Evolutionary conservation across 495 filamentous ascomycete species (phyloP), one percentile per base, ranked within the genome.

Genomic region (Cercophora newfieldiana): DNA sequence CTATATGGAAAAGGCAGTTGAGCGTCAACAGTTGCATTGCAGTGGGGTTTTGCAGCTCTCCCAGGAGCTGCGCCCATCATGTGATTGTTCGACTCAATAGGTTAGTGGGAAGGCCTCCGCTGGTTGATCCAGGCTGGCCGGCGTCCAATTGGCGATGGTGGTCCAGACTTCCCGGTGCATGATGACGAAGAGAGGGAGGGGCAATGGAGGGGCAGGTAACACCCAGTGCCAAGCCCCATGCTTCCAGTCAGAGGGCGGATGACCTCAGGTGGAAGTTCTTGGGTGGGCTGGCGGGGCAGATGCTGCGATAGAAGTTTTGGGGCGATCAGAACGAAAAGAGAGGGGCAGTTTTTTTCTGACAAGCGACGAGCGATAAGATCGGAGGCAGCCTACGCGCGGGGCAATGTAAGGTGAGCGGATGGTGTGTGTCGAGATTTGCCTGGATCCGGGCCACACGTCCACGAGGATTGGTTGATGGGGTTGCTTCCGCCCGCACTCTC

Each of bases 111-210:
- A 18, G 19, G 49, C 49, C 19, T 10, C 14, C 22, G 51, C 7
- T 55, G 22, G 10, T 24, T 26, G 55, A 58, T 58, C 26, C 24
- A 57, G 54, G 22, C 22, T 14, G n/a, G n/a, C n/a, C 29, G 26
- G 29, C 10, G n/a, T 58, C 55, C 55, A 58, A 58, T 58, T 58
- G 55, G 55, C 55, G 55, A 33, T 33, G 55, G n/a, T 33, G 29
- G 29, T 37, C 55, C 55, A 58, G 55, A 57, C 51, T 55, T 55
- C 19, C 7, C 8, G 2, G 54, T 26, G 55, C 55, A 58, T 19
- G 25, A 58, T 58, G 55, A 58, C 55, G 50, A 26, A 26, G 3
- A 16, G 50, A 24, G 8, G 10, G 22, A 25, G 14, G 54, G 28
- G 24, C 24, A 6, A 58, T 58, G 25, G 55, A 58, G 55, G 55